Conservation (phyloP, 202 grass and related monocot species). For the Carex arenaria region DNA sequence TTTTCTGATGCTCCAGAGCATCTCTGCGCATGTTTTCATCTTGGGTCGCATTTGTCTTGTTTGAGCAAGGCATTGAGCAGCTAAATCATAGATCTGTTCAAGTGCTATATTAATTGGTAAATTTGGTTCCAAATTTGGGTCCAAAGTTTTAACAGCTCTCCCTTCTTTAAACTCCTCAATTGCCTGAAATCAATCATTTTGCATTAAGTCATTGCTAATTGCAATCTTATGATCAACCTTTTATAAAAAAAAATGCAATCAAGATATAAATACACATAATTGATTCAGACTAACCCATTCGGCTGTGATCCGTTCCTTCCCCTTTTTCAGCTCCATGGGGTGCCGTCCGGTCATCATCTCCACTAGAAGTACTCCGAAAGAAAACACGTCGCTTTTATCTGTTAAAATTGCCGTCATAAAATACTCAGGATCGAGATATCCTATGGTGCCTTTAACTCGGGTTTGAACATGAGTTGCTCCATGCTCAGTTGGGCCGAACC, state of each 20-base stretch:
- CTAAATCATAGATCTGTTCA: conserved; percentile 71
- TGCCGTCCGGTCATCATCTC: conserved; percentile 77
- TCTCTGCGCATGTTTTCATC: conserved; percentile 75
- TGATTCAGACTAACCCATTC: conserved; percentile 65
- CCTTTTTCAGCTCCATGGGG: conserved; percentile 49
- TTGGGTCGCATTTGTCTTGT: conserved; percentile 52
- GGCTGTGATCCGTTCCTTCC: conserved; percentile 57
- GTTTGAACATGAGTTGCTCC: conserved; percentile 62
- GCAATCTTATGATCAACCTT: not conserved
- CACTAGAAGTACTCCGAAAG: conserved; percentile 81
- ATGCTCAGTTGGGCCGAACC: conserved; percentile 42
- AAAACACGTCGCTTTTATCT: conserved; percentile 82
- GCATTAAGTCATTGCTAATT: not conserved
- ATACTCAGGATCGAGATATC: conserved; percentile 91
- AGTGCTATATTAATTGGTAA: conserved; percentile 47
- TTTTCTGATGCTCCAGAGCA: conserved; percentile 82
- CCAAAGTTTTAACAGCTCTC: conserved; percentile 56
- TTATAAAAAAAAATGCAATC: not conserved
- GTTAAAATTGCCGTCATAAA: conserved; percentile 79
- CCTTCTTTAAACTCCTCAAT: conserved; percentile 65
- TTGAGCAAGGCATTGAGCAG: conserved; percentile 52
- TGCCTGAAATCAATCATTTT: conserved; percentile 33
- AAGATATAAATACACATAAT: not conserved
- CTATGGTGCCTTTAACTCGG: conserved; percentile 90
- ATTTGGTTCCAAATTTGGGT: conserved; percentile 57